Conservation (phyloP, 1,139 yeast genomes). For the Pichia sp. region DNA sequence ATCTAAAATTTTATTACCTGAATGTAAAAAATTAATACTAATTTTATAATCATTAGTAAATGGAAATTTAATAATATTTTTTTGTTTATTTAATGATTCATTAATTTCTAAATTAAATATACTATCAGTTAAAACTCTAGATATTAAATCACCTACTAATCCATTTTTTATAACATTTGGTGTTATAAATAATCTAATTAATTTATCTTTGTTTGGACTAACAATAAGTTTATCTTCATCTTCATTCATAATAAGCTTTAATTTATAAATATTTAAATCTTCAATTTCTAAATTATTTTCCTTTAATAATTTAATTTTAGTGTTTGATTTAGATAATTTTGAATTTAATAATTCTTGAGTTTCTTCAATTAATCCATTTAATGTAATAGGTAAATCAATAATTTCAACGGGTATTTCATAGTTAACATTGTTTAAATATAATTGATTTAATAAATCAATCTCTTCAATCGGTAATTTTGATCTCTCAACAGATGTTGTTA, state of each 20-base stretch:
- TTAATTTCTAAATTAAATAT: slow-evolving; percentile 35
- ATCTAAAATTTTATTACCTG: slow-evolving; percentile 46
- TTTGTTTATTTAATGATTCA: background rate
- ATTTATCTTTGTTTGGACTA: slow-evolving; percentile 34
- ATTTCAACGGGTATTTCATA: slow-evolving; percentile 51
- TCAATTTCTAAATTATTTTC: slow-evolving; percentile 10
- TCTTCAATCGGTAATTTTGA: slow-evolving; percentile 62
- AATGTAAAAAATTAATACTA: slow-evolving; percentile 57
- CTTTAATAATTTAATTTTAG: slow-evolving; percentile 5
- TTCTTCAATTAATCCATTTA: slow-evolving; percentile 27
- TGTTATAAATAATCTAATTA: slow-evolving; percentile 30
- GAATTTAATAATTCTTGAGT: slow-evolving; percentile 34
- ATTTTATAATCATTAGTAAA: slow-evolving; percentile 23
- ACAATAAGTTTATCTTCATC: slow-evolving; percentile 29
- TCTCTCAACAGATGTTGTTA: slow-evolving; percentile 66
- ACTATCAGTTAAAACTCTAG: slow-evolving; percentile 32
- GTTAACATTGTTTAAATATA: slow-evolving; percentile 17
- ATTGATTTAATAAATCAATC: slow-evolving; percentile 36
- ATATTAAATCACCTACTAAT: slow-evolving; percentile 34
- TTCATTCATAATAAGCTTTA: slow-evolving; percentile 26
- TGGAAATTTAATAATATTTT: slow-evolving; percentile 19
- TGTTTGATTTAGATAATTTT: slow-evolving; percentile 4
- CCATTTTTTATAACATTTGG: slow-evolving; percentile 30
- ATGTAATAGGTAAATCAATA: slow-evolving; percentile 32
- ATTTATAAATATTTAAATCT: slow-evolving; percentile 16